These are phyloP conservation scores for Nepenthes mirabilis DNA, from an alignment of 148 eudicot genomes.

Conservation along the genomic window DNA sequence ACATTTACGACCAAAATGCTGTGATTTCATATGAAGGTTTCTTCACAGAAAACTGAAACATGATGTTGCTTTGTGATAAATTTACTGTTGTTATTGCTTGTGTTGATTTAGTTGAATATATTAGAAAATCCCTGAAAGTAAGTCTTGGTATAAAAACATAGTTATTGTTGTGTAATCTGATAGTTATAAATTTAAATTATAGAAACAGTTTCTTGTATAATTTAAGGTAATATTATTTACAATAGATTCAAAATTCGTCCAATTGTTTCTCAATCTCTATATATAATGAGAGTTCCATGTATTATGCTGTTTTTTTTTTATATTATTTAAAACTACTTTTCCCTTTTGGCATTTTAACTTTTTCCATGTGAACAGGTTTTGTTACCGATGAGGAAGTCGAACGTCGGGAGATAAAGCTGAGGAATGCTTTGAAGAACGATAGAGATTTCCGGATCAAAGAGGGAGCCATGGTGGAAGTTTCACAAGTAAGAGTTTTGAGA, in stretches of 20 bases:
- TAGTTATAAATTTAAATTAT: too few species aligned
- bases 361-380: conserved; percentile 39
- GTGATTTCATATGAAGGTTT: too few species aligned
- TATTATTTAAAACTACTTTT: neutral
- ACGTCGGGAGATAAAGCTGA: conserved; percentile 47
- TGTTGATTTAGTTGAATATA: neutral
- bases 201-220: too few species aligned
- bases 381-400: conserved; percentile 78
- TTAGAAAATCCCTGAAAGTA: neutral
- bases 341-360: neutral
- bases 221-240: too few species aligned
- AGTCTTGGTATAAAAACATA: too few species aligned
- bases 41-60: too few species aligned
- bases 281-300: too few species aligned
- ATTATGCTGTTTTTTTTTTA: neutral
- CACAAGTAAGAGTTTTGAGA: conserved; percentile 38
- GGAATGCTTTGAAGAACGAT: conserved; percentile 48
- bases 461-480: conserved; percentile 66
- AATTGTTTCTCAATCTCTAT: too few species aligned
- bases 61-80: too few species aligned
- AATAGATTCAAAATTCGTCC: too few species aligned
- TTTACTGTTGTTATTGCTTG: neutral
- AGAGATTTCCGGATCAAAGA: conserved; percentile 42
- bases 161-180: too few species aligned
- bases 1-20: too few species aligned